A percentile compares a stretch with the other conserved stretches of the same genome.
Evolutionary conservation across 2,329 filamentous ascomycete species (phyloP).

Genomic region (Cladosporium sphaerospermum): DNA sequence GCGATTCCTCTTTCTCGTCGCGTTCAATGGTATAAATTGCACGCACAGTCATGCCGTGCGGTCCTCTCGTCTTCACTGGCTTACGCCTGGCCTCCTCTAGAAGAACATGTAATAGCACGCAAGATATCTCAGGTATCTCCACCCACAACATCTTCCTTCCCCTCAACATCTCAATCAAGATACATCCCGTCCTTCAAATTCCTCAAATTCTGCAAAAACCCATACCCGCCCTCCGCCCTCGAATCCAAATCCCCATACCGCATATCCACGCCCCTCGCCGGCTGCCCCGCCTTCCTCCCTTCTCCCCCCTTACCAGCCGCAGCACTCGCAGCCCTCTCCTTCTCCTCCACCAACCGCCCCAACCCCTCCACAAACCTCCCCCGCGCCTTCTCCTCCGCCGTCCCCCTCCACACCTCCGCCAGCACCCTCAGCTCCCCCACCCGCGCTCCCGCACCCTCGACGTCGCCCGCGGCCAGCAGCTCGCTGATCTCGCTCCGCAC

Average conservation of each 20-base stretch:
- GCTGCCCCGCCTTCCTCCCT: constrained; percentile 10
- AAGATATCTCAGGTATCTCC: too few species aligned
- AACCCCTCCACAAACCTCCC: constrained; percentile 74
- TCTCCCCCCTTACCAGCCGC: constrained; percentile 30
- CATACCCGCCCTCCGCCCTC: constrained; percentile 36
- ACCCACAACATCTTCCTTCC: neutral
- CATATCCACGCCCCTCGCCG: constrained; percentile 6
- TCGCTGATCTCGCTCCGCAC: constrained; percentile 65
- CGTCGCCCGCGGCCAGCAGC: constrained; percentile 51
- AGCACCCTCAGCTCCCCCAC: constrained; percentile 74
- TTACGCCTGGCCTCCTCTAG: too few species aligned
- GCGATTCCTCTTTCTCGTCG: too few species aligned
- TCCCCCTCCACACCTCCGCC: constrained; percentile 85
- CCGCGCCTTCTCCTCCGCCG: constrained; percentile 84
- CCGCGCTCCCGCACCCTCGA: constrained; percentile 66
- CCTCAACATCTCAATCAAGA: constrained; percentile 34
- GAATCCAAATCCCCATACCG: constrained; percentile 9
- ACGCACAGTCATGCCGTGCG: too few species aligned
- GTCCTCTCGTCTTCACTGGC: too few species aligned
- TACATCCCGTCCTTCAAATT: constrained; percentile 50
- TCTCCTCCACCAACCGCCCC: constrained; percentile 76
- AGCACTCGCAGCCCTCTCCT: constrained; percentile 34
- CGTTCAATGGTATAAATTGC: too few species aligned
- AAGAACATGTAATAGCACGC: too few species aligned
- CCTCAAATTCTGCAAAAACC: constrained; percentile 48